Evolutionary conservation across 2,329 filamentous ascomycete species (phyloP), one percentile per base, ranked within the genome.

Genomic region (Chaetomiaceae sp.): DNA sequence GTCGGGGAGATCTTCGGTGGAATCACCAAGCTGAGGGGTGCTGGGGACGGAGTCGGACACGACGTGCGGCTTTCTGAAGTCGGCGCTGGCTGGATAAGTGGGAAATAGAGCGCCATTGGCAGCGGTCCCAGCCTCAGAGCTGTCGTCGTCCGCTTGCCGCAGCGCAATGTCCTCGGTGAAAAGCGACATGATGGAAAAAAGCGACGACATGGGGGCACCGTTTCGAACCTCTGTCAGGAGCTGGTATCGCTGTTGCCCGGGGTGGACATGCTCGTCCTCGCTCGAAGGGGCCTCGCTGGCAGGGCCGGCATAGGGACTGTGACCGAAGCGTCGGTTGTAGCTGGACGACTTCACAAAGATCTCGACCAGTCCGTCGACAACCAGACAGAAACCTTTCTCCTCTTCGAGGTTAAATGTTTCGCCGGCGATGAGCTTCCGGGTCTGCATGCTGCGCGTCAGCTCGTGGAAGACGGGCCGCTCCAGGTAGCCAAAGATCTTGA

Each of bases 381-480:
- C 93, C 47, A 98, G 76, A 63, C 93, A 98, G 60, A 98, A 98
- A 0, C 93, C 93, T 60, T 98, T 95, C 60, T 98, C 93, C 63
- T 98, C 93, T 66, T 98, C 93, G 26, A 98, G 72, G 55, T 96
- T 82, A 57, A 98, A 74, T 0, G 93, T 98, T 67, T 98, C 93
- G 24, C 93, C 93, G 5, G 93, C 91, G 59, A 97, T 94, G 40
- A 98, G 75, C 67, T 96, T 96, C 58, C 88, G 78, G 17, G 94
- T 98, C 70, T 98, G 93, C 93, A 98, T 98, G 49, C 90, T 96
- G 49, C 93, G 77, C 0, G 93, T 98, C 58, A 98, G 78, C 67
- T 98, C 93, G 61, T 98, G 94, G 61, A 98, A 98, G 34, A 98
- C 93, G 0, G 93, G 89, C 20, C 93, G 81, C 64, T 98, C 93